Base-by-base conservation (phyloP, 768 basidiomycete species). In the Cyclocybe cylindracea region DNA sequence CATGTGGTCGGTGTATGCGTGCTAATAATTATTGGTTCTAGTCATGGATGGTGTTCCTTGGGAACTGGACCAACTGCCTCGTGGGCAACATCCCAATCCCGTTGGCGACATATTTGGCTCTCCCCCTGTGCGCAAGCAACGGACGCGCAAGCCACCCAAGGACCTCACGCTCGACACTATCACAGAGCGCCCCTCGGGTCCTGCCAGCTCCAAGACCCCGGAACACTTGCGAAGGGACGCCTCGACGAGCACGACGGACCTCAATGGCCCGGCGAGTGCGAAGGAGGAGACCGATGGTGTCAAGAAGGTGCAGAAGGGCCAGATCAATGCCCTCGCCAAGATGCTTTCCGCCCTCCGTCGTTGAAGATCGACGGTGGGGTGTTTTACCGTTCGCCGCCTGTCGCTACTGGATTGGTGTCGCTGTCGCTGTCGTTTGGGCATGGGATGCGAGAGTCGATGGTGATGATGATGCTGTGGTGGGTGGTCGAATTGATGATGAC, bases 301-400 rank as follows among this genome's bases (percentile, higher is more conserved):
- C 44, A 81, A 90, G 79, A 92, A 89, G 73, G 87, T 90, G 63
- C 86, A 91, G 75, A 93, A 87, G 70, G 89, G 87, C 43, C 93
- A 94, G 76, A 94, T 94, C 72, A 86, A 86, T 62, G 82, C 90
- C 38, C 76, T 95, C 61, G 92, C 92, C 51, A 94, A 94, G 85
- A 91, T 95, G 90, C 74, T 94, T 52, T 91, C 86, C 51, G 87
- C 88, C 46, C 69, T 91, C 70, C 78, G 87, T 63, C 85, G 85
- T 63, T 89, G 66, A 78, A 24, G 44, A 46, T 38, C n/a, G 37
- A 38, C 38, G 40, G 36, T 5, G 47, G 37, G 32, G 42, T 16
- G 31, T n/a, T 5, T 24, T 24, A 24, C 24, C 24, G 24, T 24
- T 24, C 24, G 24, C 24, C 24, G 24, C 24, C 24, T 24, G 24